These are phyloP conservation scores for Fusarium acutatum DNA, from an alignment of 2,329 filamentous ascomycete genomes.

Conservation along the genomic window DNA sequence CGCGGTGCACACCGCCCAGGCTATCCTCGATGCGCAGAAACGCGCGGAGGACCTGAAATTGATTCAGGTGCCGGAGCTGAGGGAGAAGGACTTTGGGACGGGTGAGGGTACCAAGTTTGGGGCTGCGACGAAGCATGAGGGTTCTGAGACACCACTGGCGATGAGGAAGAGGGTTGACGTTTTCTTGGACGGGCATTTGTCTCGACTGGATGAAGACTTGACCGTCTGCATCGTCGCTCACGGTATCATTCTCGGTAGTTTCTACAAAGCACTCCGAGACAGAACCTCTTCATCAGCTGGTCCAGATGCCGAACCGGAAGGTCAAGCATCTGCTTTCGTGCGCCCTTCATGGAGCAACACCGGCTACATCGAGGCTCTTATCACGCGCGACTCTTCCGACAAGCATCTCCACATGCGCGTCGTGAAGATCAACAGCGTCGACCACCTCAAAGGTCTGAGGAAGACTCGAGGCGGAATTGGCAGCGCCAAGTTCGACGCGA, in stretches of 20 bases:
- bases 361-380: constrained; percentile 52
- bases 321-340: constrained; percentile 14
- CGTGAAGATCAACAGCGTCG: constrained; percentile 70
- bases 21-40: constrained; percentile 67
- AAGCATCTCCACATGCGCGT: constrained; percentile 54
- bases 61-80: constrained; percentile 55
- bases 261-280: constrained; percentile 70
- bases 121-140: constrained; percentile 47
- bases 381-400: constrained; percentile 22
- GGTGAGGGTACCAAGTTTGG: constrained; percentile 72
- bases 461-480: constrained; percentile 86
- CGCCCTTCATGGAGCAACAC: constrained; percentile 62
- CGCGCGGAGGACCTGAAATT: constrained; percentile 26
- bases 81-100: constrained; percentile 79
- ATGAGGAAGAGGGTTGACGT: constrained; percentile 70
- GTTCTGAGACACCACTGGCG: constrained; percentile 72
- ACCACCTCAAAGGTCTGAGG: constrained; percentile 77
- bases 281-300: constrained; percentile 53
- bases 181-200: constrained; percentile 74
- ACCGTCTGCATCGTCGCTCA: constrained; percentile 72
- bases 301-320: constrained; percentile 14
- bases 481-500: constrained; percentile 77
- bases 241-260: constrained; percentile 77
- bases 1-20: constrained; percentile 75
- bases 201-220: constrained; percentile 48